Conservation (phyloP, 2,329 filamentous ascomycete species). For the Paecilomyces sp. region DNA sequence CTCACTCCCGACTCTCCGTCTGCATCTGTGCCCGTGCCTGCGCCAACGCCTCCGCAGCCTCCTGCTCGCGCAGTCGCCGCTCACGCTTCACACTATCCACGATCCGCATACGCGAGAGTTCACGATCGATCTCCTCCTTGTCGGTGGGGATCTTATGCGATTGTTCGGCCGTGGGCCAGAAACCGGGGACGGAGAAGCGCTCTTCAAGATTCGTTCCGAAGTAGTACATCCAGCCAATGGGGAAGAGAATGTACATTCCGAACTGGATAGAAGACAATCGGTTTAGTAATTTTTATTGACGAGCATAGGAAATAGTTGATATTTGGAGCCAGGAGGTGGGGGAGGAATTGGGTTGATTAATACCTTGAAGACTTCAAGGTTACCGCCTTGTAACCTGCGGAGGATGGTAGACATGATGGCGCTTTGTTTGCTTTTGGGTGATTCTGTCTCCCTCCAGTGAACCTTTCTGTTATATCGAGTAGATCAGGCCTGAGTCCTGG, state of each 20-base stretch:
- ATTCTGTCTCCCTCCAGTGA: not conserved
- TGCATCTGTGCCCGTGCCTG: constrained; percentile 4
- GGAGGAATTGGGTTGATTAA: constrained; percentile 8
- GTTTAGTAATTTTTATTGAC: not conserved
- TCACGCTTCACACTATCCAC: constrained; percentile 46
- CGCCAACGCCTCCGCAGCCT: constrained; percentile 16
- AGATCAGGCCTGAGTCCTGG: too few relatives aligned
- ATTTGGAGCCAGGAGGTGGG: not conserved
- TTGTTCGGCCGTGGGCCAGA: constrained; percentile 72
- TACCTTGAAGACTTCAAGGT: constrained; percentile 94
- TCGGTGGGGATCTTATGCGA: constrained; percentile 48
- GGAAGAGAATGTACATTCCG: constrained; percentile 97
- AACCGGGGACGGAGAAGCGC: constrained; percentile 79
- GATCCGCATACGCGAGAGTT: constrained; percentile 61
- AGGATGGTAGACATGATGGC: constrained; percentile 32
- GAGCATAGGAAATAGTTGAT: not conserved
- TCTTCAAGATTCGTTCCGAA: constrained; percentile 97
- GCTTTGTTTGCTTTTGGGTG: not conserved
- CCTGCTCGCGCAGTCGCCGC: constrained; percentile 36
- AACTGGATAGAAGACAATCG: constrained; percentile 53
- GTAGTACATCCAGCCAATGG: constrained; percentile 99
- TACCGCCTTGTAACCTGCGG: constrained; percentile 66
- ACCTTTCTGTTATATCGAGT: not conserved
- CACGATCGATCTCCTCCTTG: constrained; percentile 60
- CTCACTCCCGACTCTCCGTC: constrained; percentile 1